Evolutionary conservation across 2,329 filamentous ascomycete species (phyloP), one percentile per base, ranked within the genome.

Genomic region (Colletotrichum sp.): DNA sequence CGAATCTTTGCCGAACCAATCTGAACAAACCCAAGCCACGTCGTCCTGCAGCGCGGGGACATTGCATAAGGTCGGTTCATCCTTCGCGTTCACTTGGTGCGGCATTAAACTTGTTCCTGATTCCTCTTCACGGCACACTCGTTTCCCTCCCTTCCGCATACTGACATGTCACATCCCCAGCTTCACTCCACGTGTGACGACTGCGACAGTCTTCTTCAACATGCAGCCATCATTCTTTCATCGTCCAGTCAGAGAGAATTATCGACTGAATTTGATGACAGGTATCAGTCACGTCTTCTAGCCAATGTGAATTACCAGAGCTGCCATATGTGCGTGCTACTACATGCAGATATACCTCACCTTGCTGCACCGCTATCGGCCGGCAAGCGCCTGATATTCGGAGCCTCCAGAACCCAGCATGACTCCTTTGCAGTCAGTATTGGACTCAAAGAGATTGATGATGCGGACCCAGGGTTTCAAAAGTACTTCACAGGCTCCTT

Each of bases 21-120:
- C 8, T 12, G 0, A n/a, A 49, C 39, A 1, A 12, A 12, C 4
- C 10, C n/a, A 6, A 4, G 4, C n/a, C 6, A 21, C 44, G 9
- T 49, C 44, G 12, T 49, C n/a, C n/a, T 21, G 44, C 44, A 49
- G 6, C 10, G 44, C 1, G n/a, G n/a, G n/a, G 3, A 49, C 2
- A 21, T 49, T 49, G 44, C 44, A 49, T 21, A 49, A 21, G 4
- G 3, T 49, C 5, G 7, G 6, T 49, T 13, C 2, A 8, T 21
- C 44, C n/a, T 49, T 21, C n/a, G 44, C 6, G 10, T 49, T 21
- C n/a, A 13, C n/a, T 49, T 49, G 44, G 10, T 49, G 44, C n/a
- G n/a, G n/a, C 44, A 21, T 13, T 49, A 21, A 21, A 21, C 3
- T 49, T 12, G 10, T 49, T 21, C n/a, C n/a, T 49, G n/a, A 21